Evolutionary conservation across 148 eudicot species (phyloP), one percentile per base, ranked within the genome.

Genomic region (Amaranthus palmeri): DNA sequence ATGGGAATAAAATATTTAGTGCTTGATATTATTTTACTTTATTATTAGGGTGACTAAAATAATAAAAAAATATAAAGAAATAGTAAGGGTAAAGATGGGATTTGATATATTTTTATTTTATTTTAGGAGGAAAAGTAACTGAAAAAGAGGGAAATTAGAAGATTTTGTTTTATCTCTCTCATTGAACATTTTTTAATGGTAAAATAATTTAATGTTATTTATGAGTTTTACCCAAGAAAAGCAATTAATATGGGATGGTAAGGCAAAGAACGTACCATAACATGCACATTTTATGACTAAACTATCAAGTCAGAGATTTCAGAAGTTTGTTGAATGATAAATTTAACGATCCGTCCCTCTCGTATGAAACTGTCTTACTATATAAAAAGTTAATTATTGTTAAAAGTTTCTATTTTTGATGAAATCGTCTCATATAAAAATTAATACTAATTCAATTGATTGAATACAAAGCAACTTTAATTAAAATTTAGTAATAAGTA

Each of bases 221-320:
- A 6, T 18, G 60, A 13, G 14, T 40, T 45, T 66, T 47, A 4
- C 13, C 56, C n/a, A 67, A 55, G 67, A 9, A 50, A 72, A 56
- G 79, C 77, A 81, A 53, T 75, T 70, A 82, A 74, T 15, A 68
- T n/a, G 57, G 54, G 67, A 11, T 62, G 72, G 47, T 45, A 17
- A 14, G 0, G 54, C 7, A 60, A 61, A 70, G 48, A 69, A 72
- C 79, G 82, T 78, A 80, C 57, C 75, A 68, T 36, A 61, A 4
- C 85, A 88, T 82, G 83, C 86, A 79, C 71, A 77, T 67, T 51
- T 65, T 71, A 81, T 88, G 89, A 84, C 82, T 73, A 74, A 85
- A 79, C 78, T 72, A 83, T 81, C 77, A 79, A 85, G 78, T 84
- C 86, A 80, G 82, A 77, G 78, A 59, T 70, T 51, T 70, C 75